A percentile compares a stretch with the other conserved stretches of the same genome.
Conservation (phyloP, 2,329 filamentous ascomycete species). For the Colletotrichum sublineola region DNA sequence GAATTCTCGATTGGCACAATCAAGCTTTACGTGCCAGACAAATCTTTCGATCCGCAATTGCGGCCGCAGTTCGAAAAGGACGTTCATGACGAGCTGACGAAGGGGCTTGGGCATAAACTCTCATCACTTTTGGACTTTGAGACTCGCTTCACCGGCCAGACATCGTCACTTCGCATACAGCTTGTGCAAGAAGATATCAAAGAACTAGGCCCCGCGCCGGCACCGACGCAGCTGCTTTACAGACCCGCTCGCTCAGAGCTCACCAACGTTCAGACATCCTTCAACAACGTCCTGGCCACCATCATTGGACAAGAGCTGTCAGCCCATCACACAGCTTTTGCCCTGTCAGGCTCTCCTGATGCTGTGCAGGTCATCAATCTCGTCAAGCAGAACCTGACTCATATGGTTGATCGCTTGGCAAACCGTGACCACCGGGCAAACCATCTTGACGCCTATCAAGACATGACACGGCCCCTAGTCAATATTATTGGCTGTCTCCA, state of each 20-base stretch:
- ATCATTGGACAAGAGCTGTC: conserved; percentile 64
- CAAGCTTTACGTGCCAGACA: conserved; percentile 86
- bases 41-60: conserved; percentile 84
- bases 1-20: conserved; percentile 81
- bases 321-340: conserved; percentile 52
- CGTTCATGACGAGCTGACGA: conserved; percentile 67
- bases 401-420: conserved; percentile 78
- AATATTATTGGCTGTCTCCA: conserved; percentile 85
- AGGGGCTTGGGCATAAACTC: conserved; percentile 68
- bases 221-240: conserved; percentile 75
- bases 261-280: conserved; percentile 82
- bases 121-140: conserved; percentile 76
- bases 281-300: conserved; percentile 80
- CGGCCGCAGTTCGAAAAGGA: conserved; percentile 75
- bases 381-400: conserved; percentile 69
- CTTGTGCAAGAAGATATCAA: conserved; percentile 73
- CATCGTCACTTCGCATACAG: conserved; percentile 75
- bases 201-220: conserved; percentile 75
- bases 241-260: conserved; percentile 79
- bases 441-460: conserved; percentile 84
- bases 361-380: conserved; percentile 62
- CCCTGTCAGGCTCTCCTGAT: conserved; percentile 48
- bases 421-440: conserved; percentile 74
- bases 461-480: conserved; percentile 82
- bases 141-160: conserved; percentile 74